These are phyloP conservation scores for Leishmania lainsoni DNA, from an alignment of 208 protist genomes.

Conservation along the genomic window DNA sequence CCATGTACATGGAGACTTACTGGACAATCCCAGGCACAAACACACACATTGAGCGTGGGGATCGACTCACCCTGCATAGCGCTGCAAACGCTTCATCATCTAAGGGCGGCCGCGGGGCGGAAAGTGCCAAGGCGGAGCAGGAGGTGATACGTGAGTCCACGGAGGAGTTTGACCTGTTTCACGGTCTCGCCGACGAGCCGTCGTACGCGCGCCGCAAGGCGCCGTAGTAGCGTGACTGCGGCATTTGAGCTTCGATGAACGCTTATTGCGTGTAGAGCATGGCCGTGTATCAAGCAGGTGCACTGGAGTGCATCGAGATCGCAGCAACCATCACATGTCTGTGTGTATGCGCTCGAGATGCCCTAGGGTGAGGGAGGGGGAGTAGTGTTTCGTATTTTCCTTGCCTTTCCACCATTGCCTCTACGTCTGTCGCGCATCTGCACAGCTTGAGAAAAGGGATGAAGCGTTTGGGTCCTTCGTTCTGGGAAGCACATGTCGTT, in stretches of 20 bases:
- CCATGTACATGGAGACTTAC: constrained; percentile 76
- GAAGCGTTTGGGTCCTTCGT: not conserved
- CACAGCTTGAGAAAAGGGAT: not conserved
- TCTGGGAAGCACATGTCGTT: not conserved
- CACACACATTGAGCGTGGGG: constrained; percentile 77
- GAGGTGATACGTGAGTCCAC: constrained; percentile 75
- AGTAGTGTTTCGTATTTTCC: not conserved
- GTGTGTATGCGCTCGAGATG: not conserved
- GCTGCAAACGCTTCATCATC: constrained; percentile 11
- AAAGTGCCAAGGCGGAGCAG: constrained; percentile 72
- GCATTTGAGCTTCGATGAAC: not conserved
- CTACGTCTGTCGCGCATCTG: not conserved
- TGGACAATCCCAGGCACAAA: constrained; percentile 90
- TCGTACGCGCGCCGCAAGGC: constrained; percentile 46
- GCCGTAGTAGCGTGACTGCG: constrained; percentile 26
- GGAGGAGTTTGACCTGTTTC: constrained; percentile 85
- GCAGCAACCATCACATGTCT: not conserved
- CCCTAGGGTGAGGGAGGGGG: not conserved
- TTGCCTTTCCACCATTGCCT: not conserved
- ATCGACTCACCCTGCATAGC: constrained; percentile 49
- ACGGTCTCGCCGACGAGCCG: constrained; percentile 77
- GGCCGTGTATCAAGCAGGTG: not conserved
- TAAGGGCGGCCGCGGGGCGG: constrained; percentile 13
- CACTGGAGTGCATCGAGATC: not conserved
- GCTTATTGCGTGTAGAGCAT: not conserved